These are phyloP conservation scores for Russula ochroleuca DNA, from an alignment of 768 basidiomycete species.

Conservation along the genomic window DNA sequence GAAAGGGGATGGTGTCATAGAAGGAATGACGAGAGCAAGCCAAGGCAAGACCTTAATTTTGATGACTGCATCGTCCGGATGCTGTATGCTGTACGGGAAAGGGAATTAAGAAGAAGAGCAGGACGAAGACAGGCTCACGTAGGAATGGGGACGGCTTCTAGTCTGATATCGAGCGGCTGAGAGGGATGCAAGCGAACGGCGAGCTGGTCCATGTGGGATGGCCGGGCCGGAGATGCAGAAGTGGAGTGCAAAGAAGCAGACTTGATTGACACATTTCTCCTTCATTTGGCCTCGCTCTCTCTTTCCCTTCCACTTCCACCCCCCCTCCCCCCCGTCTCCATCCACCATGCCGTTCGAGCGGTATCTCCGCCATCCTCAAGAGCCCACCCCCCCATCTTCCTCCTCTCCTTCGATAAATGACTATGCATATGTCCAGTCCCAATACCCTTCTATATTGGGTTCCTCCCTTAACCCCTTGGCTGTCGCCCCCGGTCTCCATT, in stretches of 20 bases:
- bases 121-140: slow-evolving; percentile 37
- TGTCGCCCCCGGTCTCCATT: slow-evolving; percentile 29
- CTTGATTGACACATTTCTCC: background rate
- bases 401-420: slow-evolving; percentile 16
- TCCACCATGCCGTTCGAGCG: slow-evolving; percentile 26
- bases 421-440: slow-evolving; percentile 12
- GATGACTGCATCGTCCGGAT: slow-evolving; percentile 75
- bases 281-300: slow-evolving; percentile 5
- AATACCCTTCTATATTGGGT: slow-evolving; percentile 14
- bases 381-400: slow-evolving; percentile 11
- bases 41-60: slow-evolving; percentile 54
- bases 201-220: background rate
- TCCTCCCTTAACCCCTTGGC: slow-evolving; percentile 13
- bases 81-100: slow-evolving; percentile 49
- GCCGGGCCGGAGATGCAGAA: slow-evolving; percentile 37
- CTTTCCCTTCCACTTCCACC: background rate
- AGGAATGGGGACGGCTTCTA: slow-evolving; percentile 59
- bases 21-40: background rate
- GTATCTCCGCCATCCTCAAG: slow-evolving; percentile 22
- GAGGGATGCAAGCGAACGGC: slow-evolving; percentile 55
- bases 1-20: background rate
- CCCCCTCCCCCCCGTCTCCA: background rate
- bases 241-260: background rate
- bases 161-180: slow-evolving; percentile 52
- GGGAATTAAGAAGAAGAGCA: background rate